These are phyloP conservation scores for Botrytis elliptica DNA, from an alignment of 2,329 filamentous ascomycete genomes.

Conservation along the genomic window DNA sequence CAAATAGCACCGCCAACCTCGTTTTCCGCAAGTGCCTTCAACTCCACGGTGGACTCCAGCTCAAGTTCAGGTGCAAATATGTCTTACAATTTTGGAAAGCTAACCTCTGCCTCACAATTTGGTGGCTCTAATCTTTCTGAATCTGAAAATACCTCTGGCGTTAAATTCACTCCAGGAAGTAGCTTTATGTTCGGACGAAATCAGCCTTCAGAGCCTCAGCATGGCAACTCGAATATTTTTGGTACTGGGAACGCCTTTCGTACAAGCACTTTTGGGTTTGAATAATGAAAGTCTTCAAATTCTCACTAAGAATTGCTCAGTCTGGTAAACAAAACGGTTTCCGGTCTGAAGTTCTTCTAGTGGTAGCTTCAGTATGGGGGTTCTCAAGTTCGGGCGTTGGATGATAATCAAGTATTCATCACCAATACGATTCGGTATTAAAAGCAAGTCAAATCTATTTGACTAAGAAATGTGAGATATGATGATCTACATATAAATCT, in stretches of 20 bases:
- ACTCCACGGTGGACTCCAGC: background rate
- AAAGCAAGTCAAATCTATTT: background rate
- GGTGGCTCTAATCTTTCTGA: background rate
- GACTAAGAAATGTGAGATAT: background rate
- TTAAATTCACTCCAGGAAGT: background rate
- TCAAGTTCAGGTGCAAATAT: background rate
- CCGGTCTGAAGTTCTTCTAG: fast-evolving
- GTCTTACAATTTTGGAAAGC: background rate
- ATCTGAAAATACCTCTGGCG: no score
- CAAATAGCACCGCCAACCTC: background rate
- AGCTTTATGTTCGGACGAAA: background rate
- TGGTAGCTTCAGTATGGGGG: background rate
- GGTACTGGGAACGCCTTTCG: no score
- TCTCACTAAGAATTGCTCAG: background rate
- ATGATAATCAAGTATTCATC: background rate
- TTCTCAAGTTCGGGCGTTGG: background rate
- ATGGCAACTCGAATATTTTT: background rate
- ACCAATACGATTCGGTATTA: background rate
- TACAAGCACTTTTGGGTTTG: background rate
- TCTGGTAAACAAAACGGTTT: background rate
- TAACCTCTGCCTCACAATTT: background rate
- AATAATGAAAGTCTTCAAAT: background rate
- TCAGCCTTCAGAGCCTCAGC: background rate
- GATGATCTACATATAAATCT: background rate
- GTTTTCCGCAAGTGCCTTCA: background rate